phyloP scores from a whole-genome alignment of 2,329 filamentous ascomycete genomes.

The Piedraia hortae region DNA sequence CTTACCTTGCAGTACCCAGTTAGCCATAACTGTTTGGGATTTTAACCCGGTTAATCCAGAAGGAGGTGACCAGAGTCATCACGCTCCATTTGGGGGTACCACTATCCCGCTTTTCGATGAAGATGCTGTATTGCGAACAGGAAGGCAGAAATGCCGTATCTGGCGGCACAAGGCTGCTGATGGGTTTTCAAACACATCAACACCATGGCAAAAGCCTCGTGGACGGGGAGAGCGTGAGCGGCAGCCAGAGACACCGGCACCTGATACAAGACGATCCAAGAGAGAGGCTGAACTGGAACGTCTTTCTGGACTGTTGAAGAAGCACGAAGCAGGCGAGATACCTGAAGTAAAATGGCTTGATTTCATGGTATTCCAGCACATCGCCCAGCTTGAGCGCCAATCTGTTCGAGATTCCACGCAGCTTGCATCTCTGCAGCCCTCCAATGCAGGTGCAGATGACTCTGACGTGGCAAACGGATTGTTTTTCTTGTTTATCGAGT shows the following conservation, averaged over 20 bases:
- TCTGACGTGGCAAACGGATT: constrained; percentile 27
- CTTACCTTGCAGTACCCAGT: constrained; percentile 51
- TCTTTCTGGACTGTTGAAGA: constrained; percentile 75
- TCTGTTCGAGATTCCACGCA: constrained; percentile 14
- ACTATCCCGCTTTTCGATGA: constrained; percentile 78
- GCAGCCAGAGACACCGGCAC: constrained; percentile 32
- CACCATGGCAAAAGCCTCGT: constrained; percentile 38
- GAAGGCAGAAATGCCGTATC: constrained; percentile 69
- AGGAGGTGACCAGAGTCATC: constrained; percentile 43
- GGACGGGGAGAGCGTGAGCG: constrained; percentile 21
- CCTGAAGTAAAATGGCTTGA: constrained; percentile 85
- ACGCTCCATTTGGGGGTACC: constrained; percentile 79
- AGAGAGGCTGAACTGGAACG: constrained; percentile 50
- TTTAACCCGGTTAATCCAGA: constrained; percentile 51
- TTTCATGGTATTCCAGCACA: constrained; percentile 68
- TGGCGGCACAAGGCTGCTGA: constrained; percentile 65
- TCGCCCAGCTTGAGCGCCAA: constrained; percentile 36
- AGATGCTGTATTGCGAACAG: constrained; percentile 74
- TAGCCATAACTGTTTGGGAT: constrained; percentile 91
- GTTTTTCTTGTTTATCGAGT: constrained; percentile 69
- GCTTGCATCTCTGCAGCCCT: constrained; percentile 1
- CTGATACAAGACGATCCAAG: constrained; percentile 11
- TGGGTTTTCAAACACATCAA: constrained; percentile 52
- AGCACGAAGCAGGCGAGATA: constrained; percentile 95
- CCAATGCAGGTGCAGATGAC: constrained; percentile 13